phyloP scores from a whole-genome alignment of 148 eudicot genomes.

The Camellia lanceoleosa region DNA sequence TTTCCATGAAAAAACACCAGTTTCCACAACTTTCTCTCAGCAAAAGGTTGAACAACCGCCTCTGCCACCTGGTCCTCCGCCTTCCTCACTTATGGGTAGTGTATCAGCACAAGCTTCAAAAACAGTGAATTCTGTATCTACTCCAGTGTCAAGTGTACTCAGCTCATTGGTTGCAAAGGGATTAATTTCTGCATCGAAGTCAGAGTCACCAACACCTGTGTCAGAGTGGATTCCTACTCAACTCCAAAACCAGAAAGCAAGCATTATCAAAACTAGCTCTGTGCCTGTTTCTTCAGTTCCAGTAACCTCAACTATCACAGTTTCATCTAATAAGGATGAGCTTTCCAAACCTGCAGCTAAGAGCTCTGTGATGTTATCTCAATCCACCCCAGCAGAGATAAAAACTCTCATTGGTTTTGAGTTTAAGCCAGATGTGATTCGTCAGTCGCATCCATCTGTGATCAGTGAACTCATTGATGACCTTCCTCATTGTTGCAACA shows the following conservation, averaged over 20 bases:
- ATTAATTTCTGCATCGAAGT: constrained; percentile 65
- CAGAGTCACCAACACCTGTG: constrained; percentile 37
- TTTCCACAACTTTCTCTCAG: constrained; percentile 24
- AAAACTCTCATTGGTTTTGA: constrained; percentile 69
- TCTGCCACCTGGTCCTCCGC: constrained; percentile 30
- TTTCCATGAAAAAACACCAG: constrained; percentile 21
- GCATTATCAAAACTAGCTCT: constrained; percentile 20
- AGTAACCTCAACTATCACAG: constrained; percentile 19
- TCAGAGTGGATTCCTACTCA: constrained; percentile 18
- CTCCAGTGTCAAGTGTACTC: constrained; percentile 66
- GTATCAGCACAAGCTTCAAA: constrained; percentile 34
- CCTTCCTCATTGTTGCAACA: constrained; percentile 60
- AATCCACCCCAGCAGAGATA: constrained; percentile 25
- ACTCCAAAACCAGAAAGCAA: constrained; percentile 28
- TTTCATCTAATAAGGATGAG: constrained; percentile 28
- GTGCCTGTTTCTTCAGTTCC: constrained; percentile 27
- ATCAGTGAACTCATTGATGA: constrained; percentile 57
- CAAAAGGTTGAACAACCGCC: constrained; percentile 42
- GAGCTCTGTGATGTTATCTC: constrained; percentile 27
- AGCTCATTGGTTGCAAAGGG: constrained; percentile 82
- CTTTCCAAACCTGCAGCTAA: constrained; percentile 24
- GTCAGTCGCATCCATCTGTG: constrained; percentile 60
- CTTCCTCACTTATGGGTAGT: constrained; percentile 28
- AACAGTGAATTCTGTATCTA: constrained; percentile 32
- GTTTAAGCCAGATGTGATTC: constrained; percentile 70